A percentile compares a stretch with the other conserved stretches of the same genome.
Conservation (phyloP, 1,139 yeast species). For the Candida sp. region DNA sequence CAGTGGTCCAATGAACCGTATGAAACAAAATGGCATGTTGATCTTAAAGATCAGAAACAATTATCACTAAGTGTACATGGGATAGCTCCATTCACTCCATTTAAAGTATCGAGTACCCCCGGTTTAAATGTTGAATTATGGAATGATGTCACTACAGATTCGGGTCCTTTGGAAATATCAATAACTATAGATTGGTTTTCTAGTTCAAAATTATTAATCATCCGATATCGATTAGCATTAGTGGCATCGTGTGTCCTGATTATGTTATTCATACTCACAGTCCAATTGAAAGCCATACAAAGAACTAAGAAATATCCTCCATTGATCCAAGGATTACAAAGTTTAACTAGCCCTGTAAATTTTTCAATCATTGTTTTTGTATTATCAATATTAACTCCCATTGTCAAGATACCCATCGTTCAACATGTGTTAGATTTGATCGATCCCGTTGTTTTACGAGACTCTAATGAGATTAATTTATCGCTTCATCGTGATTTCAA, state of each 20-base stretch:
- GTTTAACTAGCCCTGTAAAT: slow-evolving; percentile 5
- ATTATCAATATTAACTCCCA: slow-evolving; percentile 33
- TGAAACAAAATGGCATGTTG: slow-evolving; percentile 77
- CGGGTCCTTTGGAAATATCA: slow-evolving; percentile 25
- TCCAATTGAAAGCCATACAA: slow-evolving; percentile 35
- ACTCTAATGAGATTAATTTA: slow-evolving; percentile 28
- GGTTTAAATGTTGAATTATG: slow-evolving; percentile 45
- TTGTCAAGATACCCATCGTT: slow-evolving; percentile 18
- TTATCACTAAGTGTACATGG: slow-evolving; percentile 55
- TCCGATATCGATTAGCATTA: slow-evolving; percentile 61
- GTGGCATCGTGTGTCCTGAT: slow-evolving; percentile 52
- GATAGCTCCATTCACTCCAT: slow-evolving; percentile 78
- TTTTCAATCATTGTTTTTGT: slow-evolving; percentile 10
- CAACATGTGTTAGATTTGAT: slow-evolving; percentile 29
- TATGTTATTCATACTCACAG: slow-evolving; percentile 36
- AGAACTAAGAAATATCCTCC: slow-evolving; percentile 43
- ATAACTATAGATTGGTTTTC: slow-evolving; percentile 40
- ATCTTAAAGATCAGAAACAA: slow-evolving; percentile 22
- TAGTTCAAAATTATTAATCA: slow-evolving; percentile 51
- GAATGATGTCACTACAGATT: slow-evolving; percentile 22
- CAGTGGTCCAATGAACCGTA: slow-evolving; percentile 65
- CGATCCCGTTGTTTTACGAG: slow-evolving; percentile 55
- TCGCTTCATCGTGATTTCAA: slow-evolving; percentile 20
- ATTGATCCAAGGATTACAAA: slow-evolving; percentile 43
- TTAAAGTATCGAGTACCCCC: slow-evolving; percentile 17